These are phyloP conservation scores for Poa pratensis DNA, from an alignment of 176 grass and related monocot species.

Conservation along the genomic window DNA sequence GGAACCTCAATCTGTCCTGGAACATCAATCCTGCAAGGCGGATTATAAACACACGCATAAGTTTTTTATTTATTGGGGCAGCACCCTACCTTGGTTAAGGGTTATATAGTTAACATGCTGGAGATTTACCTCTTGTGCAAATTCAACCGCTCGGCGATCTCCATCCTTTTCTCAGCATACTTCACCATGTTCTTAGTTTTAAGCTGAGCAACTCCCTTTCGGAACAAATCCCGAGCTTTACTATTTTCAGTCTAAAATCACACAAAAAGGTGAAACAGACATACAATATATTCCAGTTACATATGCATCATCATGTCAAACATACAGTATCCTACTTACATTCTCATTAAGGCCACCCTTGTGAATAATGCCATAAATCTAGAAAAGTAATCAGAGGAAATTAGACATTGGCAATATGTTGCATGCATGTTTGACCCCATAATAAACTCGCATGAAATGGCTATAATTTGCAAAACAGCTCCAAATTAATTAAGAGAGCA, in stretches of 20 bases:
- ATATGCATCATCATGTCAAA: neutral
- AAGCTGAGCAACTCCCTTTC: neutral
- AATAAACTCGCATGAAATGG: neutral
- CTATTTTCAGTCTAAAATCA: neutral
- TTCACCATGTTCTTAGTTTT: neutral
- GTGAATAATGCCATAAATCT: neutral
- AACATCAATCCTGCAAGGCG: too few relatives aligned
- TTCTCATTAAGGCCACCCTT: neutral
- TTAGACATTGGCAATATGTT: conserved; percentile 8
- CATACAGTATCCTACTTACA: neutral
- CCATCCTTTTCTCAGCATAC: neutral
- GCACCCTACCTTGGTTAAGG: too few relatives aligned
- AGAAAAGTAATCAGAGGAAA: neutral
- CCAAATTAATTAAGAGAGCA: neutral
- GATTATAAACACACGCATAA: too few relatives aligned
- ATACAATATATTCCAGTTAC: neutral
- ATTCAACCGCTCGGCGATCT: too few relatives aligned
- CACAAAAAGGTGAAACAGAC: neutral
- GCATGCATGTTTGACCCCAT: neutral
- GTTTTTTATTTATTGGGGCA: too few relatives aligned
- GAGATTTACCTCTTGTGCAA: too few relatives aligned
- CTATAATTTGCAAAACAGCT: neutral
- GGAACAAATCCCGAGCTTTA: too few relatives aligned
- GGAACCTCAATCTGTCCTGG: too few relatives aligned
- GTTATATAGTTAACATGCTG: too few relatives aligned